Base-by-base conservation (phyloP, 2,329 filamentous ascomycete species). In the Hymenoscyphus salicellus region DNA sequence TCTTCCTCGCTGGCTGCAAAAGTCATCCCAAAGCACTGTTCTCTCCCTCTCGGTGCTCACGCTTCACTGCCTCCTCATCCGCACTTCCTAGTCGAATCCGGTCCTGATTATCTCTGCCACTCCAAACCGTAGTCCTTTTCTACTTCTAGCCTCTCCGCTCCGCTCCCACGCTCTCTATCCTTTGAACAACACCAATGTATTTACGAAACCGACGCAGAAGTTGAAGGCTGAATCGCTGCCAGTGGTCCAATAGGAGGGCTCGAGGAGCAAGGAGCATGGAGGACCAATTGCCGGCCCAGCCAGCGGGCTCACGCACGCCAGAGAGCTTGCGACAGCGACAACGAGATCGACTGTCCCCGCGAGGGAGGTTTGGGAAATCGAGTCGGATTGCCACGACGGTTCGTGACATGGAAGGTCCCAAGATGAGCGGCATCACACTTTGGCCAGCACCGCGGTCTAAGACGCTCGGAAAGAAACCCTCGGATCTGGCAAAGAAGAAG, bases 321-420 rank as follows among this genome's bases (percentile, higher is more conserved):
- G 72, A 73, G 63, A 70, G 69, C 60, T 67, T 76, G 68, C 74
- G 74, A 72, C 71, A 73, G 63, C 74, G 73, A 67, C 74, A 76
- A 66, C 72, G 73, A 70, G 73, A 75, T 67, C 72, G 72, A 62
- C 64, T 75, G 32, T 72, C 74, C 23, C 74, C 73, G 6, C 70
- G 74, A 69, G 69, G 73, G 33, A 70, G 70, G 46, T 72, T 71
- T 43, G 66, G 66, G 36, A 73, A 71, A 64, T 38, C 64, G 10
- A 62, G 60, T 63, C 64, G 66, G 59, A 71, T 66, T 49, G 61
- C 71, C 23, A 69, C 70, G 2, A 66, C 68, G 4, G 61, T 68
- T 20, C 65, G 67, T 55, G 73, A 75, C 46, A 55, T 71, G 20
- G 69, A 70, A 20, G 58, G 52, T 4, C n/a, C 46, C 10, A 52